Evolutionary conservation across 1,284 basidiomycete species (phyloP).

Genomic region (Neonothopanus nambi): DNA sequence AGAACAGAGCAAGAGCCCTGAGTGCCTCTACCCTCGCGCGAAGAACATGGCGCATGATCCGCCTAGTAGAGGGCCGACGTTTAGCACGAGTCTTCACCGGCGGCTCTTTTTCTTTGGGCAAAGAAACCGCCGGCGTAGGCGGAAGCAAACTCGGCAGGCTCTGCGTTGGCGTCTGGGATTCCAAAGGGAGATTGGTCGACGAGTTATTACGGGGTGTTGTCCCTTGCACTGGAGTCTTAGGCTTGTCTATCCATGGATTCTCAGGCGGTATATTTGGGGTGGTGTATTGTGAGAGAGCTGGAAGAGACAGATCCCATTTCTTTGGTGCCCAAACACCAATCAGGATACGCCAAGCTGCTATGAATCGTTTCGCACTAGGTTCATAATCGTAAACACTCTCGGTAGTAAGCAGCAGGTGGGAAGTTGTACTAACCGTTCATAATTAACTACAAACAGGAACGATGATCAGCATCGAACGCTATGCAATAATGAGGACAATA

Average conservation of each 20-base stretch:
- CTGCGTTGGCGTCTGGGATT: neutral
- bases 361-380: slow-evolving; percentile 72
- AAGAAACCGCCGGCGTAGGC: slow-evolving; percentile 18
- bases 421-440: slow-evolving; percentile 63
- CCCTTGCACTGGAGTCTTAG: slow-evolving; percentile 29
- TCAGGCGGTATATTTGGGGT: slow-evolving; percentile 62
- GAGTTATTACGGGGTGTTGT: slow-evolving; percentile 5
- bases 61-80: slow-evolving; percentile 70
- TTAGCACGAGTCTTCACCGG: slow-evolving; percentile 40
- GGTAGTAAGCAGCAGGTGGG: slow-evolving; percentile 10
- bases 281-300: slow-evolving; percentile 74
- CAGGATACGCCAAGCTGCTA: slow-evolving; percentile 87
- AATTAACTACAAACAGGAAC: slow-evolving; percentile 58
- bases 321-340: slow-evolving; percentile 89
- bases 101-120: slow-evolving; percentile 36
- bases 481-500: slow-evolving; percentile 14
- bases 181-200: neutral
- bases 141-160: slow-evolving; percentile 13
- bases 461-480: slow-evolving; percentile 27
- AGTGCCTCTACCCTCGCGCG: slow-evolving; percentile 78
- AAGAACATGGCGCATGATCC: slow-evolving; percentile 84
- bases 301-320: slow-evolving; percentile 71
- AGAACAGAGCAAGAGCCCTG: slow-evolving; percentile 68
- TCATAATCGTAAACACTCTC: slow-evolving; percentile 24
- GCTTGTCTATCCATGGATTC: slow-evolving; percentile 68